These are phyloP conservation scores for Trichocomaceae sp. DNA, from an alignment of 2,329 filamentous ascomycete species.

Conservation along the genomic window DNA sequence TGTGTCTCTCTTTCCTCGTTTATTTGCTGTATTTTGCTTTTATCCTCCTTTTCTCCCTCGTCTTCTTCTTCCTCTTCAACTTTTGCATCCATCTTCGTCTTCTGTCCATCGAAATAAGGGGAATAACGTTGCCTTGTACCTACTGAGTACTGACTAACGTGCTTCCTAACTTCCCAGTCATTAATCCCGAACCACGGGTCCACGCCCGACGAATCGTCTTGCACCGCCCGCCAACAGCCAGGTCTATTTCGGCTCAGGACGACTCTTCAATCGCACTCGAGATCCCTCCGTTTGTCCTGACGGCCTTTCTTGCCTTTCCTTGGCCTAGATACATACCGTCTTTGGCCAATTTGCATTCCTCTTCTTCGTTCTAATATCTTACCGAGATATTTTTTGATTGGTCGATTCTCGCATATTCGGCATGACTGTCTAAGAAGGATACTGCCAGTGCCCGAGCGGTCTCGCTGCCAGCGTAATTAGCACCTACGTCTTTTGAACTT, in stretches of 20 bases:
- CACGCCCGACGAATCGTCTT: conserved; percentile 5
- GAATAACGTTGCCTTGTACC: background rate
- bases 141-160: background rate
- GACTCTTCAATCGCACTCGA: background rate
- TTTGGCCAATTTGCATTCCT: background rate
- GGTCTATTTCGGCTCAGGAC: background rate
- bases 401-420: background rate
- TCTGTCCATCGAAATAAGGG: no score
- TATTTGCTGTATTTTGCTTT: background rate
- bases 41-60: background rate
- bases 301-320: no score
- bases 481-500: background rate
- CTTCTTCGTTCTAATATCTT: background rate
- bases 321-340: background rate
- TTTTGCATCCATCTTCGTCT: background rate
- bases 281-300: background rate
- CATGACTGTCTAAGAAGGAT: conserved; percentile 1
- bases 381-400: background rate
- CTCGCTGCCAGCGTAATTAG: conserved; percentile 1
- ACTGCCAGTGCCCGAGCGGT: conserved; percentile 1
- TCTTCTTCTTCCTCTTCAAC: background rate
- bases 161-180: background rate
- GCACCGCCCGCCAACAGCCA: background rate
- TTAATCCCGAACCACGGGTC: conserved; percentile 9
- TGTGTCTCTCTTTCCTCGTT: background rate